Evolutionary conservation across 2,329 filamentous ascomycete species (phyloP).

Genomic region (Xylaria sp.): DNA sequence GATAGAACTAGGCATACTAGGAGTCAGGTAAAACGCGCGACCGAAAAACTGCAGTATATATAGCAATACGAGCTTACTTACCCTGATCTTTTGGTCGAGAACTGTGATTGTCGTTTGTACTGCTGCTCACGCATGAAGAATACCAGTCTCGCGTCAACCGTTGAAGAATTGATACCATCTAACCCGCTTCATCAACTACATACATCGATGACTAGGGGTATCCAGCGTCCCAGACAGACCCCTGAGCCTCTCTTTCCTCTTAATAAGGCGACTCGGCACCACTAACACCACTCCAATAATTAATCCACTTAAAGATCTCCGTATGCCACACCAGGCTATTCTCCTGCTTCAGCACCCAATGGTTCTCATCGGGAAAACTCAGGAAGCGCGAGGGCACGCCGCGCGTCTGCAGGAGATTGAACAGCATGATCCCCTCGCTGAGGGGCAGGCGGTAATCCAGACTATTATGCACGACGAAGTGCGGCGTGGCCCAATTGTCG

Average conservation of each 20-base stretch:
- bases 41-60: too few species aligned
- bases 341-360: conserved; percentile 65
- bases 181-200: too few species aligned
- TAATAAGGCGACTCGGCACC: conserved; percentile 29
- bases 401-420: conserved; percentile 61
- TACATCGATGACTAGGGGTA: too few species aligned
- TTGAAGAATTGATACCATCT: too few species aligned
- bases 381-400: conserved; percentile 62
- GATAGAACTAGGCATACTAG: too few species aligned
- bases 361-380: conserved; percentile 67
- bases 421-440: conserved; percentile 61
- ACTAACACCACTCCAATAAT: conserved; percentile 42
- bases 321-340: conserved; percentile 65
- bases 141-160: too few species aligned
- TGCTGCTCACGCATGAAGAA: too few species aligned
- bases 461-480: conserved; percentile 65
- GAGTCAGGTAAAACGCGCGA: too few species aligned
- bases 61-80: too few species aligned
- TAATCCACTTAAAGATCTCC: conserved; percentile 64
- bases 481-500: conserved; percentile 61
- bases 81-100: too few species aligned
- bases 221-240: too few species aligned
- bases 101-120: too few species aligned
- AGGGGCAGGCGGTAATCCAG: conserved; percentile 63
- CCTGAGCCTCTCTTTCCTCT: neutral